Evolutionary conservation across 805 yeast genomes (phyloP).

Genomic region (Isabelozyma rhagii): DNA sequence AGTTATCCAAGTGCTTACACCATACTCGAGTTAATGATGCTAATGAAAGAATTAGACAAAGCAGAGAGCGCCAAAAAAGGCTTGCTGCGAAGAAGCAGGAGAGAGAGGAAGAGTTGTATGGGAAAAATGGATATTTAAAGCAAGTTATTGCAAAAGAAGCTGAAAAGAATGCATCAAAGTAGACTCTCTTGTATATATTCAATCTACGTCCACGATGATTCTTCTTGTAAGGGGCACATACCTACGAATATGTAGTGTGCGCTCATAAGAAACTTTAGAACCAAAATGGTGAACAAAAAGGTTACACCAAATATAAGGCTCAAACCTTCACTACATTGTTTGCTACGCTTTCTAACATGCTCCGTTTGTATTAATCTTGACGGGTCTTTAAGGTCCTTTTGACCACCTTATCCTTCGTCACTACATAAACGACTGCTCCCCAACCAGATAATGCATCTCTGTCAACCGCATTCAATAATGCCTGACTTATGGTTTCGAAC

Average conservation of each 20-base stretch:
- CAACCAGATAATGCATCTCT: conserved; percentile 97
- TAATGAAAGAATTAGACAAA: conserved; percentile 50
- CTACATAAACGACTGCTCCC: conserved; percentile 94
- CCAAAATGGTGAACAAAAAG: too few species aligned
- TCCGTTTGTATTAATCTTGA: conserved; percentile 63
- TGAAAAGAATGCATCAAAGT: neutral
- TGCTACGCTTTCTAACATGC: neutral
- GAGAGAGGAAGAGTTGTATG: conserved; percentile 74
- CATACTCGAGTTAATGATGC: conserved; percentile 66
- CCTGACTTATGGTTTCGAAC: conserved; percentile 93
- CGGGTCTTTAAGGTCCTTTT: conserved; percentile 88
- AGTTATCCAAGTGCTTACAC: conserved; percentile 74
- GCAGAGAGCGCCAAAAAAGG: conserved; percentile 54
- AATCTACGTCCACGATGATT: too few species aligned
- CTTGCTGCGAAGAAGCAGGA: conserved; percentile 57
- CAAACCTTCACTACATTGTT: too few species aligned
- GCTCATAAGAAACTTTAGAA: too few species aligned
- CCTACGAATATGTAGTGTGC: too few species aligned
- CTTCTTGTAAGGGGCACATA: too few species aligned
- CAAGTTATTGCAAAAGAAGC: conserved; percentile 50
- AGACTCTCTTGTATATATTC: neutral
- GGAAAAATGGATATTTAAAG: conserved; percentile 68
- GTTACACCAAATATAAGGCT: too few species aligned
- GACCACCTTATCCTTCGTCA: conserved; percentile 87
- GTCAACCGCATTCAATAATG: conserved; percentile 89